phyloP scores from a whole-genome alignment of 306 rosid genomes.

The Cajanus cajan region DNA sequence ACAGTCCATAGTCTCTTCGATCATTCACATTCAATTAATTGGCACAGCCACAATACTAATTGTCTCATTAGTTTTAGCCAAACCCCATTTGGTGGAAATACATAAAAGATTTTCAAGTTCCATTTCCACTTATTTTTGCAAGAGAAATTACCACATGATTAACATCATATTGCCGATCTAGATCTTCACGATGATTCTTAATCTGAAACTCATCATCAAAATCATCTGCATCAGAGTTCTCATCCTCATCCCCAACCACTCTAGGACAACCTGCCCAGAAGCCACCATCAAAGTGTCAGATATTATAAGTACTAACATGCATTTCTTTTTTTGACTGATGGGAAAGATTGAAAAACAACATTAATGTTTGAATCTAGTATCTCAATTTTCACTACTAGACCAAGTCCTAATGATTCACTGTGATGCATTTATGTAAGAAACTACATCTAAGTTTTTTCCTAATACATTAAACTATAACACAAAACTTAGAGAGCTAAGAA shows the following conservation, averaged over 20 bases:
- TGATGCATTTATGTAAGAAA: no score
- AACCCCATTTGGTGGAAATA: not conserved
- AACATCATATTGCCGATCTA: conserved; percentile 31
- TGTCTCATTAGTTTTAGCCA: not conserved
- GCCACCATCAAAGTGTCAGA: conserved; percentile 3
- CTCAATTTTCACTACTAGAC: no score
- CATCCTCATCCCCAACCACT: conserved; percentile 85
- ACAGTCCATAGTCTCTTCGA: not conserved
- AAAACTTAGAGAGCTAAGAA: not conserved
- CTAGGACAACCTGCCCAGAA: conserved; percentile 74
- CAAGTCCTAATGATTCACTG: no score
- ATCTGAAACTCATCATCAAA: conserved; percentile 78
- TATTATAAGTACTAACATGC: not conserved
- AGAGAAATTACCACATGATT: conserved; percentile 49
- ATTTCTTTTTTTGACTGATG: no score
- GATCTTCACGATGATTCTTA: conserved; percentile 44
- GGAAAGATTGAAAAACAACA: no score
- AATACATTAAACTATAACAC: not conserved
- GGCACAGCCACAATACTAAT: not conserved
- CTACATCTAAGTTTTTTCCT: not conserved
- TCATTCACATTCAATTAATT: not conserved
- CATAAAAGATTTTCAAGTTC: not conserved
- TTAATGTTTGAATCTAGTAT: no score
- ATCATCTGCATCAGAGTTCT: conserved; percentile 72
- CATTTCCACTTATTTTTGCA: not conserved